Percentiles rank a stretch among this genome's conserved stretches.
phyloP scores from a whole-genome alignment of 345 rosid species.

The Geranium brycei region DNA sequence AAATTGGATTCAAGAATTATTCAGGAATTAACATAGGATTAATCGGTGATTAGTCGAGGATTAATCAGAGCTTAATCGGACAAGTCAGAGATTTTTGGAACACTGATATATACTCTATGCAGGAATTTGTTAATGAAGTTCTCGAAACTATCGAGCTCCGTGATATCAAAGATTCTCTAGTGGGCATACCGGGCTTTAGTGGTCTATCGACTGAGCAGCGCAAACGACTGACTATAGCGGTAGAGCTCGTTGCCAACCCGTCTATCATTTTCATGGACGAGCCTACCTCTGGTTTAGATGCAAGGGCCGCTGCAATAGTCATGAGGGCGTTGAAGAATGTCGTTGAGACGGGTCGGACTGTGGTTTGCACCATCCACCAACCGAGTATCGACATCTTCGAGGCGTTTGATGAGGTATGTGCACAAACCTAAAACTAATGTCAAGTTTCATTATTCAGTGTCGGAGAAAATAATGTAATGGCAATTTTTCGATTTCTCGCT shows the following conservation, averaged over 20 bases:
- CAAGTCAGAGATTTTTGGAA: no score
- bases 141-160: constrained; percentile 65
- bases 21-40: no score
- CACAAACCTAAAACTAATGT: no score
- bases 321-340: constrained; percentile 75
- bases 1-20: no score
- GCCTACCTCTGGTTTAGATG: constrained; percentile 80
- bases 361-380: constrained; percentile 77
- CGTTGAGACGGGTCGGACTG: constrained; percentile 65
- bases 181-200: constrained; percentile 43
- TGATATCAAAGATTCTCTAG: constrained; percentile 50
- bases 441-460: background rate
- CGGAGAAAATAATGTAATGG: background rate
- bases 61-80: no score
- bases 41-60: no score
- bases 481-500: background rate
- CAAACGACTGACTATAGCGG: constrained; percentile 61
- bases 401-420: constrained; percentile 65
- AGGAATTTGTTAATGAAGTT: constrained; percentile 68
- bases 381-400: constrained; percentile 81
- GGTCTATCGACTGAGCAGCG: constrained; percentile 82
- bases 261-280: constrained; percentile 80
- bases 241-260: constrained; percentile 76
- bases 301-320: constrained; percentile 77
- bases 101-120: background rate